A percentile compares a stretch with the other conserved stretches of the same genome.
Evolutionary conservation across 1,139 yeast genomes (phyloP).

Genomic region (Hansenula lynferdii): DNA sequence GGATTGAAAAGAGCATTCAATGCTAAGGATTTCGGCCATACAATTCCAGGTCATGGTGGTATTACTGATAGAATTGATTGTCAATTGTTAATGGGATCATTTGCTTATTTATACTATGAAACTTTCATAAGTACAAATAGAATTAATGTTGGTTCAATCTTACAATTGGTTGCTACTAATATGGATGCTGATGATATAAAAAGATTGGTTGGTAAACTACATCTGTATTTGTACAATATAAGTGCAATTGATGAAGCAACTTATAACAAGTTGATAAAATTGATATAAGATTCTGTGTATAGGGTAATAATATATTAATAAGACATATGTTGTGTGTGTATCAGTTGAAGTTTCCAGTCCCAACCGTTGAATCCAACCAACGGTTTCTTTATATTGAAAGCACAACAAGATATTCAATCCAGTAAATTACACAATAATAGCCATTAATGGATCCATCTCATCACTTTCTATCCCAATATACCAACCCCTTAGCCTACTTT

Average conservation of each 20-base stretch:
- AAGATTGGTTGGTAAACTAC: slow-evolving; percentile 55
- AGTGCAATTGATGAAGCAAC: slow-evolving; percentile 40
- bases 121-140: slow-evolving; percentile 78
- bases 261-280: slow-evolving; percentile 23
- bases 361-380: too few relatives aligned
- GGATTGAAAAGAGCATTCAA: slow-evolving; percentile 97
- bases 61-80: slow-evolving; percentile 97
- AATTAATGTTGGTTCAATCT: slow-evolving; percentile 64
- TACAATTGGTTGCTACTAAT: slow-evolving; percentile 74
- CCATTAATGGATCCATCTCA: too few relatives aligned
- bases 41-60: slow-evolving; percentile 98
- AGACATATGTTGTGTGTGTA: too few relatives aligned
- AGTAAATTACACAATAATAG: too few relatives aligned
- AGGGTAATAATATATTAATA: too few relatives aligned
- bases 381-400: too few relatives aligned
- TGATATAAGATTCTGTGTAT: too few relatives aligned
- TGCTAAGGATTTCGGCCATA: slow-evolving; percentile 88
- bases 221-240: slow-evolving; percentile 55
- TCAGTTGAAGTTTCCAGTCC: too few relatives aligned
- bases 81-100: slow-evolving; percentile 96
- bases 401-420: too few relatives aligned
- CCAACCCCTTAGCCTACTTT: too few relatives aligned
- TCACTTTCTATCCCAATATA: too few relatives aligned
- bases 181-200: slow-evolving; percentile 63
- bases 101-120: slow-evolving; percentile 86